A percentile compares a stretch with the other conserved stretches of the same genome.
Conservation (phyloP, 345 rosid species). For the Adansonia digitata region DNA sequence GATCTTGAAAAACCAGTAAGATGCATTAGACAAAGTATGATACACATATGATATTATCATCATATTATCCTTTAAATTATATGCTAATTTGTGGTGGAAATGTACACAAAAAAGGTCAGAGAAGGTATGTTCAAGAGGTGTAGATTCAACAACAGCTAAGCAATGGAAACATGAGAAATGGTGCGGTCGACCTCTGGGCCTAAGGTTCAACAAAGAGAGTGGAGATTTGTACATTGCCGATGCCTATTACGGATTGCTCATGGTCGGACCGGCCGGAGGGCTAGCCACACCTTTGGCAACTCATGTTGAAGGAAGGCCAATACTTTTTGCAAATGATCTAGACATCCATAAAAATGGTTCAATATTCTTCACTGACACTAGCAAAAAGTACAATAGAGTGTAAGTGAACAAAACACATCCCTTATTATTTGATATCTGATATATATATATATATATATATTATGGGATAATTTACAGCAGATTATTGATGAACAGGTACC, state of each 20-base stretch:
- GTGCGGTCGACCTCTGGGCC: slow-evolving; percentile 87
- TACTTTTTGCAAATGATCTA: slow-evolving; percentile 91
- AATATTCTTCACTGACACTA: slow-evolving; percentile 90
- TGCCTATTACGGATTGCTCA: slow-evolving; percentile 79
- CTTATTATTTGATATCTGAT: neutral
- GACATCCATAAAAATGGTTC: slow-evolving; percentile 86
- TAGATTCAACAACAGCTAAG: slow-evolving; percentile 75
- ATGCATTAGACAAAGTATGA: neutral
- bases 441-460: neutral
- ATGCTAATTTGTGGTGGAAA: slow-evolving; percentile 8
- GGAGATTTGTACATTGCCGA: slow-evolving; percentile 86
- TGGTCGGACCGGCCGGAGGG: slow-evolving; percentile 86
- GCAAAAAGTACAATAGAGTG: slow-evolving; percentile 87
- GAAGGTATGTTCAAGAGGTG: slow-evolving; percentile 65
- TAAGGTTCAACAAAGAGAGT: slow-evolving; percentile 57
- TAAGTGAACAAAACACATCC: slow-evolving; percentile 24
- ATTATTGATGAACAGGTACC: slow-evolving; percentile 46
- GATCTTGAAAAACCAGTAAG: too few relatives aligned
- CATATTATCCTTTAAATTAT: neutral
- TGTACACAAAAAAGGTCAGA: slow-evolving; percentile 56
- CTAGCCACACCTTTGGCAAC: slow-evolving; percentile 70
- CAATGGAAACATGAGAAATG: slow-evolving; percentile 89
- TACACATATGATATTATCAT: too few relatives aligned
- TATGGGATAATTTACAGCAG: neutral
- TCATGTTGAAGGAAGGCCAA: slow-evolving; percentile 55